Percentiles rank a stretch among this genome's conserved stretches.
phyloP scores from a whole-genome alignment of 176 grass and related monocot genomes.

The Oryza meridionalis region DNA sequence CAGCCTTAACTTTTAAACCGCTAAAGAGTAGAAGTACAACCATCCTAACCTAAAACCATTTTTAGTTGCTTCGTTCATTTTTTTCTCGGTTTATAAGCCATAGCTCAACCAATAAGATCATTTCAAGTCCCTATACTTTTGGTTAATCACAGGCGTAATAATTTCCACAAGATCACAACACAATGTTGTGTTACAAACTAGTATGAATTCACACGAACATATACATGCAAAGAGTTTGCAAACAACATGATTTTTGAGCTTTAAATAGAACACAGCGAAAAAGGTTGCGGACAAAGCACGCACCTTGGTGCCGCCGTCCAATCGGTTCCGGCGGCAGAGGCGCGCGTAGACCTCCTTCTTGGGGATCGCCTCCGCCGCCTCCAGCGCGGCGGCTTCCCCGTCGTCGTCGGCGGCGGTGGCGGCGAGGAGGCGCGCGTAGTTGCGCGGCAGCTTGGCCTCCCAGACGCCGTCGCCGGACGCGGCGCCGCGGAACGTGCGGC shows the following conservation, averaged over 20 bases:
- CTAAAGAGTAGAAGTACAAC: too few species aligned
- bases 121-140: not conserved
- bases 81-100: too few species aligned
- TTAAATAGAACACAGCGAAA: not conserved
- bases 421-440: conserved; percentile 71
- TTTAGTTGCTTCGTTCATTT: too few species aligned
- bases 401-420: conserved; percentile 41
- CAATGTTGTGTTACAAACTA: not conserved
- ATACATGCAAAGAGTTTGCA: not conserved
- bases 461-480: conserved; percentile 79
- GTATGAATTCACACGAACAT: not conserved
- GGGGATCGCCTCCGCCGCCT: conserved; percentile 39
- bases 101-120: not conserved
- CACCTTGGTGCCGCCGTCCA: conserved; percentile 80
- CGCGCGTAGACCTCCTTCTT: conserved; percentile 86
- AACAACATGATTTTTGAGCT: not conserved
- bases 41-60: too few species aligned
- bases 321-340: conserved; percentile 66
- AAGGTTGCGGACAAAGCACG: not conserved
- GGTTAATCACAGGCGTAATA: not conserved
- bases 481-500: conserved; percentile 69
- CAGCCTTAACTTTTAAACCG: too few species aligned
- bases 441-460: conserved; percentile 86
- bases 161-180: not conserved
- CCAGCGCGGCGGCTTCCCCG: conserved; percentile 19